A percentile compares a stretch with the other conserved stretches of the same genome.
These are phyloP conservation scores for bread wheat (Triticum aestivum) DNA, from an alignment of 176 grass and related monocot species.

Conservation along the genomic window DNA sequence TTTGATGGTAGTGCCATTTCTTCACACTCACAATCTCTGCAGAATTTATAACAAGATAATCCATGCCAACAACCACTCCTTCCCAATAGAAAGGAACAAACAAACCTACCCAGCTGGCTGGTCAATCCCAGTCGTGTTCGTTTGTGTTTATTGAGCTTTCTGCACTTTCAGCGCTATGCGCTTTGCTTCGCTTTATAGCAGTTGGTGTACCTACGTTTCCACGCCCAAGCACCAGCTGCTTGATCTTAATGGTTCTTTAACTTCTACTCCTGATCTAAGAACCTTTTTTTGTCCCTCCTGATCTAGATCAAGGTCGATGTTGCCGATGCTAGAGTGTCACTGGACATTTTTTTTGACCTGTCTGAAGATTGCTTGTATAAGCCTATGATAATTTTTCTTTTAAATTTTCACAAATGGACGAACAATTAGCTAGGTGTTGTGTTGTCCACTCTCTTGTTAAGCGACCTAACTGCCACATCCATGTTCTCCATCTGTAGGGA, in stretches of 20 bases:
- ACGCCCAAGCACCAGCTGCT: neutral
- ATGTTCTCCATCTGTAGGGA: conserved; percentile 44
- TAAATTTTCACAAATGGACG: neutral
- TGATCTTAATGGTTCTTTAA: neutral
- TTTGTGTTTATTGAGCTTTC: too few species aligned
- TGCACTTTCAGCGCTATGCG: too few species aligned
- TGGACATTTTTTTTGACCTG: neutral
- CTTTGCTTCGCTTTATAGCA: too few species aligned
- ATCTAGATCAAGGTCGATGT: neutral
- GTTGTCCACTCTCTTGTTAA: neutral
- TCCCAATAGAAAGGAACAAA: too few species aligned
- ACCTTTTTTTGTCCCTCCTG: neutral
- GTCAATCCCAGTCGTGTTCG: too few species aligned
- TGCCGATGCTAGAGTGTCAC: neutral
- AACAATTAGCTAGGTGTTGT: neutral
- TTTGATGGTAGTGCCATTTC: too few species aligned
- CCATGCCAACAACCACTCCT: too few species aligned
- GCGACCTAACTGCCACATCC: neutral
- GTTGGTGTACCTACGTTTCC: neutral
- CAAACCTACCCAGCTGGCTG: too few species aligned
- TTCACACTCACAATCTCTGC: too few species aligned
- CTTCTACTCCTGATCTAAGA: neutral
- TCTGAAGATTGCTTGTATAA: neutral
- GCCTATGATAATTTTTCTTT: neutral
- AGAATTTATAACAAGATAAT: too few species aligned